Conservation (phyloP, 2,329 filamentous ascomycete genomes). For the Metarhizium robertsii region DNA sequence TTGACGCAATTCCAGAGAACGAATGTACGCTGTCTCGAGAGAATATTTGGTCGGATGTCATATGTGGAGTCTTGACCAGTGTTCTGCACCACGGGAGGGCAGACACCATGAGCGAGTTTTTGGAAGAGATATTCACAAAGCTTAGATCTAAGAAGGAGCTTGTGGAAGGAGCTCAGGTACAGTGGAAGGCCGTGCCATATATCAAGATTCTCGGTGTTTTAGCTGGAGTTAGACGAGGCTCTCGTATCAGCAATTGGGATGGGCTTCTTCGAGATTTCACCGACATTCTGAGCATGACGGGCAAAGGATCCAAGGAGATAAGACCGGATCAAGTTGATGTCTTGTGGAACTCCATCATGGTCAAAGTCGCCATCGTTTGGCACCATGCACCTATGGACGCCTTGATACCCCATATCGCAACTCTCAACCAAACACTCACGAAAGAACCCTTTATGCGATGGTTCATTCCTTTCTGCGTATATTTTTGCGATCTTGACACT, state of each 20-base stretch:
- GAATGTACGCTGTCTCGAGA: slow-evolving; percentile 38
- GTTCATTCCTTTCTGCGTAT: slow-evolving; percentile 80
- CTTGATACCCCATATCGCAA: slow-evolving; percentile 59
- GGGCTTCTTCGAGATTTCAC: slow-evolving; percentile 48
- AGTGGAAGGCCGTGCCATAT: slow-evolving; percentile 36
- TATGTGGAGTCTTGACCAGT: slow-evolving; percentile 69
- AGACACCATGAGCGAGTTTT: slow-evolving; percentile 62
- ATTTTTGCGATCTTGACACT: slow-evolving; percentile 64
- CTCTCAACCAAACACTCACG: slow-evolving; percentile 56
- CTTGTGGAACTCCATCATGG: slow-evolving; percentile 50
- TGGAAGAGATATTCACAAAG: slow-evolving; percentile 50
- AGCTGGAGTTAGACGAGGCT: slow-evolving; percentile 73
- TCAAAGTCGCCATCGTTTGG: slow-evolving; percentile 56
- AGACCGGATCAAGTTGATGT: slow-evolving; percentile 26
- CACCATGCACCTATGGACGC: slow-evolving; percentile 72
- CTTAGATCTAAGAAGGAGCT: slow-evolving; percentile 28
- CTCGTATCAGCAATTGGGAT: slow-evolving; percentile 64
- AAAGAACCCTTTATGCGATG: slow-evolving; percentile 56
- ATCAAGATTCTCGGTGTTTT: slow-evolving; percentile 57
- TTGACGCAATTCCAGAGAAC: slow-evolving; percentile 40
- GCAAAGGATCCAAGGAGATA: slow-evolving; percentile 26
- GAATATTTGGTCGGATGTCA: slow-evolving; percentile 52
- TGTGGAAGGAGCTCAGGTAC: slow-evolving; percentile 7
- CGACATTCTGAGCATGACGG: slow-evolving; percentile 39
- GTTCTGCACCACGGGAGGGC: slow-evolving; percentile 72